Evolutionary conservation across 2,329 filamentous ascomycete genomes (phyloP).

Genomic region (Stagonosporopsis tanaceti): DNA sequence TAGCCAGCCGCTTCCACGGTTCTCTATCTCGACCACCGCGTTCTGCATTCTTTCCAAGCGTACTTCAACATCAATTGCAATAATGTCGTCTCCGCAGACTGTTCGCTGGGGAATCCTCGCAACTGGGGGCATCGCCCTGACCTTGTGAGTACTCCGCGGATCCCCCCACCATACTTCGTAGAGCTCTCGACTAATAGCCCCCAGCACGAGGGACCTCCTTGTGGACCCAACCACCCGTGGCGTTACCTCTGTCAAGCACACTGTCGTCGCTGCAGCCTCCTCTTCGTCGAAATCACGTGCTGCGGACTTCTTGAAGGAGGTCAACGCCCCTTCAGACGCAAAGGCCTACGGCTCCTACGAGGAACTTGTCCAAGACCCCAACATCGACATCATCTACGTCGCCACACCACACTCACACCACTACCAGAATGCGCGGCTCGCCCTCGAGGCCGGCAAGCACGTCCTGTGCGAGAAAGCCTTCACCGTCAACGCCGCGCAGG

Average conservation of each 20-base stretch:
- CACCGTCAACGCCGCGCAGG: slow-evolving; percentile 82
- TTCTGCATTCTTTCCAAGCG: neutral
- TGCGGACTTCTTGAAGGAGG: slow-evolving; percentile 73
- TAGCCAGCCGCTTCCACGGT: slow-evolving; percentile 9
- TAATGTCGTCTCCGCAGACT: slow-evolving; percentile 48
- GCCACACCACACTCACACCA: slow-evolving; percentile 92
- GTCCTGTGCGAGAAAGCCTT: slow-evolving; percentile 92
- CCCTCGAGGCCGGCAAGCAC: slow-evolving; percentile 82
- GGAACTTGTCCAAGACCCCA: slow-evolving; percentile 78
- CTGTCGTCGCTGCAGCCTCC: slow-evolving; percentile 80
- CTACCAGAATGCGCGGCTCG: slow-evolving; percentile 90
- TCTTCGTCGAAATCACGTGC: slow-evolving; percentile 76
- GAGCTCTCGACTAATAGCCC: slow-evolving; percentile 14
- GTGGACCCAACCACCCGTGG: slow-evolving; percentile 74
- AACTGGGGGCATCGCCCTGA: slow-evolving; percentile 58
- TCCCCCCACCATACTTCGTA: slow-evolving; percentile 7
- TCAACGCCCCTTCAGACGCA: slow-evolving; percentile 72
- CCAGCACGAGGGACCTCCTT: slow-evolving; percentile 75
- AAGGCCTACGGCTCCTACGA: slow-evolving; percentile 82
- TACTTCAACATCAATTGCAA: slow-evolving; percentile 5
- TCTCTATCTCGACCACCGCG: neutral
- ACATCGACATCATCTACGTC: slow-evolving; percentile 87
- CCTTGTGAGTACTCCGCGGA: slow-evolving; percentile 47
- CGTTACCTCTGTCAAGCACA: slow-evolving; percentile 77
- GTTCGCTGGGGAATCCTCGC: slow-evolving; percentile 58